These are phyloP conservation scores for Kuraishia borneana DNA, from an alignment of 805 yeast species.

Conservation along the genomic window DNA sequence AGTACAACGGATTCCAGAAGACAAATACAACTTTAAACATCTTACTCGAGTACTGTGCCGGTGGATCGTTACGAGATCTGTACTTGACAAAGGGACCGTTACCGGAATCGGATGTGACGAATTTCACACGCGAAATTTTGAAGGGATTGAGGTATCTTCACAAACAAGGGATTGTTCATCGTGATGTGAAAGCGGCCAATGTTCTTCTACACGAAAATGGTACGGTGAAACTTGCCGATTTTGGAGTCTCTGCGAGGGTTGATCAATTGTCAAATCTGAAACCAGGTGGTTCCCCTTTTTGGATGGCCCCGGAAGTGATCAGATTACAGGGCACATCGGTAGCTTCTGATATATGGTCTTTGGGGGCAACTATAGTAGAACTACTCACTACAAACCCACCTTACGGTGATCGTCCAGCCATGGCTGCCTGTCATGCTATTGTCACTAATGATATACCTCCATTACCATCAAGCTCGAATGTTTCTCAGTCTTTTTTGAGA, in stretches of 20 bases:
- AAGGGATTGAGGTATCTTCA: slow-evolving; percentile 56
- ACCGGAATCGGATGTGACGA: slow-evolving; percentile 40
- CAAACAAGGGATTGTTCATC: slow-evolving; percentile 63
- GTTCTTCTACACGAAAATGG: slow-evolving; percentile 60
- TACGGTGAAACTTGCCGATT: slow-evolving; percentile 83
- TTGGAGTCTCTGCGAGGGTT: slow-evolving; percentile 60
- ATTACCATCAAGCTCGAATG: slow-evolving; percentile 38
- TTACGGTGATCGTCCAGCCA: slow-evolving; percentile 60
- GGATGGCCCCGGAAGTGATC: slow-evolving; percentile 99
- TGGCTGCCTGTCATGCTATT: slow-evolving; percentile 77
- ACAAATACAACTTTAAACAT: slow-evolving; percentile 41
- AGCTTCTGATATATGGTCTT: slow-evolving; percentile 85
- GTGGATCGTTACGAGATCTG: slow-evolving; percentile 52
- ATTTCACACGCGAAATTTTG: slow-evolving; percentile 42
- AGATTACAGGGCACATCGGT: slow-evolving; percentile 76
- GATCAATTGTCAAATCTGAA: slow-evolving; percentile 16
- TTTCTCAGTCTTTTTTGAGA: slow-evolving; percentile 43
- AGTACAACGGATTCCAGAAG: slow-evolving; percentile 57
- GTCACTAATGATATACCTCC: slow-evolving; percentile 68
- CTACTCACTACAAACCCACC: slow-evolving; percentile 83
- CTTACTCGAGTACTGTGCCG: slow-evolving; percentile 52
- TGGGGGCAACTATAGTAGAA: slow-evolving; percentile 93
- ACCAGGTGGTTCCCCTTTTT: slow-evolving; percentile 82
- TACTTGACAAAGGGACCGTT: slow-evolving; percentile 37
- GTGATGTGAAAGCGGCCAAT: slow-evolving; percentile 86